Evolutionary conservation across 163 green algal species (phyloP).

Genomic region (Chlorella variabilis): DNA sequence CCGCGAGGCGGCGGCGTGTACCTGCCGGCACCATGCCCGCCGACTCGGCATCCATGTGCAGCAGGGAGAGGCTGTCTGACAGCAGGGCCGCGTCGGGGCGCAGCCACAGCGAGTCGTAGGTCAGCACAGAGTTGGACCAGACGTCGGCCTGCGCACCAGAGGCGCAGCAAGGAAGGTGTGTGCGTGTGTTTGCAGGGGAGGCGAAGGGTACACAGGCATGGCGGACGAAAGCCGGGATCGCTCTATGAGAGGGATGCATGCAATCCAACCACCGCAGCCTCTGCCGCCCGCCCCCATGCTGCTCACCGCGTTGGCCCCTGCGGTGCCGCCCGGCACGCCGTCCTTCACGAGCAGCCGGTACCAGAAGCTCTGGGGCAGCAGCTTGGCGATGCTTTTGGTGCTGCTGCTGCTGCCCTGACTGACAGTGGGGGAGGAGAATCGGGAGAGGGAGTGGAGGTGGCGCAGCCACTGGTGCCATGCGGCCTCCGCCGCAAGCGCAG

Average conservation of each 20-base stretch:
- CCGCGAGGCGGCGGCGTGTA: no score
- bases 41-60: background rate
- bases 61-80: background rate
- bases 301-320: background rate
- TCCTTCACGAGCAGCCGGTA: background rate
- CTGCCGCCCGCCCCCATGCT: no score
- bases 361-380: background rate
- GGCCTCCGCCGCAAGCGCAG: background rate
- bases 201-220: no score
- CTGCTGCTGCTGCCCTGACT: background rate
- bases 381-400: background rate
- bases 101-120: slow-evolving; percentile 1
- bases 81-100: background rate
- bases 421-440: background rate
- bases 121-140: background rate
- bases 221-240: no score
- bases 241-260: no score
- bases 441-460: background rate
- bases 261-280: no score
- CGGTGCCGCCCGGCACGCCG: background rate
- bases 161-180: no score
- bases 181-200: no score
- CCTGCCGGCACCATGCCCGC: background rate
- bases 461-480: slow-evolving; percentile 2
- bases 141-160: slow-evolving; percentile 1